Base-by-base conservation (phyloP, 371 early-diverging fungal genomes). In the Mortierella polycephala region DNA sequence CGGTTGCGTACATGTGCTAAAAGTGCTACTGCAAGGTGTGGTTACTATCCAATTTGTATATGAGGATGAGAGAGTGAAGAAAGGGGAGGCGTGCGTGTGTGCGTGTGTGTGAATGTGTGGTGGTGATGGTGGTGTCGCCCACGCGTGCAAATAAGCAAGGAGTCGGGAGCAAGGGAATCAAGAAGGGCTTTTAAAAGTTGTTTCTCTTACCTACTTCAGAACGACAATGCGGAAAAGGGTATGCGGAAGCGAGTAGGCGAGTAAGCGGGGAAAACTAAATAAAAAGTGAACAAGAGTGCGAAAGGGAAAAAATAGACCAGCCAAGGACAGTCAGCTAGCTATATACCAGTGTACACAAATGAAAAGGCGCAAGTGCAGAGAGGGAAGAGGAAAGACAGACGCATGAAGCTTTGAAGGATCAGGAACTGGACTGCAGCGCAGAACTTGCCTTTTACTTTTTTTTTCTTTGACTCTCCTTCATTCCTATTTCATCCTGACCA, bases 381-480 rank as follows among this genome's bases (percentile, higher is more conserved):
- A 18, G 13, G 51, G 16, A 16, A 18, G 20, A 16, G 51, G 51
- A 51, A 51, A 21, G n/a, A 16, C 8, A 21, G 16, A 21, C 18
- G 0, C 20, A 16, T 18, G 10, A n/a, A 9, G 46, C 13, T 18
- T 51, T 16, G 20, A 18, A 4, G 57, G 64, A 70, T 70, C 64
- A 70, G 70, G 53, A 64, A 63, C 70, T 64, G 64, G 70, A 52
- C 70, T 69, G 70, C 70, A 70, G 68, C 54, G 23, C 16, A 45
- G 5, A 53, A 41, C 23, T 44, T 39, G 13, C 20, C 21, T 50
- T 49, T 40, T 30, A 39, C 44, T n/a, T 37, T 18, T 59, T 59
- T 37, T 39, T 21, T 45, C 54, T 5, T 45, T 30, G 2, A 53
- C 59, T 52, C 53, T 16, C 44, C 37, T 59, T 44, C 59, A 57